Evolutionary conservation across 2,329 filamentous ascomycete genomes (phyloP).

Genomic region (Aspergillus sp.): DNA sequence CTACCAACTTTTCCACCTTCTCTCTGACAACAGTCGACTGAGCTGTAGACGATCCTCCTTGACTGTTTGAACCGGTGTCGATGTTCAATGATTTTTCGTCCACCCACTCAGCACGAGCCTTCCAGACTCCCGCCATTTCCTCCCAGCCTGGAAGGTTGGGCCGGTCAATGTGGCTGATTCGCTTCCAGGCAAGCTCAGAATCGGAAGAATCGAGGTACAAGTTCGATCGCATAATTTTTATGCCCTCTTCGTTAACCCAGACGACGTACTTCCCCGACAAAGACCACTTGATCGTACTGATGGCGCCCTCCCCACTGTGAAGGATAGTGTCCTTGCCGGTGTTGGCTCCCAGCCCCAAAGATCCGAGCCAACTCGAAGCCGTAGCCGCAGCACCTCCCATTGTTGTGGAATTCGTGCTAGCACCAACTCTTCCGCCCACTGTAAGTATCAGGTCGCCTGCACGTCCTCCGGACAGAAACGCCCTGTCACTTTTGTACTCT

Average conservation of each 20-base stretch:
- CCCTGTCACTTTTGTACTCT: slow-evolving; percentile 85
- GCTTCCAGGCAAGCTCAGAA: slow-evolving; percentile 85
- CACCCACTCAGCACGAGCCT: slow-evolving; percentile 88
- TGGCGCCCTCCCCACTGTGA: slow-evolving; percentile 88
- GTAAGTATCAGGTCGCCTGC: slow-evolving; percentile 88
- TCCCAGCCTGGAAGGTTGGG: slow-evolving; percentile 88
- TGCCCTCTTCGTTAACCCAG: slow-evolving; percentile 95
- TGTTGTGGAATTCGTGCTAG: slow-evolving; percentile 81
- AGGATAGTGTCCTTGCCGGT: slow-evolving; percentile 82
- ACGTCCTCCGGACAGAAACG: slow-evolving; percentile 86
- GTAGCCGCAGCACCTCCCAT: slow-evolving; percentile 72
- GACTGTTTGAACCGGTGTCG: slow-evolving; percentile 58
- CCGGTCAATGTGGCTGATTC: slow-evolving; percentile 87
- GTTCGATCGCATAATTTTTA: slow-evolving; percentile 95
- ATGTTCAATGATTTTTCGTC: slow-evolving; percentile 77
- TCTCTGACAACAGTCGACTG: slow-evolving; percentile 46
- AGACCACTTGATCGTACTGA: slow-evolving; percentile 93
- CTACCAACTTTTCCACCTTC: slow-evolving; percentile 71
- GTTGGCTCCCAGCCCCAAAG: slow-evolving; percentile 76
- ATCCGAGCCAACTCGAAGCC: slow-evolving; percentile 87
- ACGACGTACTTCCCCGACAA: slow-evolving; percentile 86
- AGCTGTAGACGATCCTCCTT: slow-evolving; percentile 44
- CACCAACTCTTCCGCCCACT: slow-evolving; percentile 73
- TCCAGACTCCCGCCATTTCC: slow-evolving; percentile 96
- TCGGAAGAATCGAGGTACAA: slow-evolving; percentile 75